These are phyloP conservation scores for Podospora bellae-mahoneyi DNA, from an alignment of 495 filamentous ascomycete species.

Conservation along the genomic window DNA sequence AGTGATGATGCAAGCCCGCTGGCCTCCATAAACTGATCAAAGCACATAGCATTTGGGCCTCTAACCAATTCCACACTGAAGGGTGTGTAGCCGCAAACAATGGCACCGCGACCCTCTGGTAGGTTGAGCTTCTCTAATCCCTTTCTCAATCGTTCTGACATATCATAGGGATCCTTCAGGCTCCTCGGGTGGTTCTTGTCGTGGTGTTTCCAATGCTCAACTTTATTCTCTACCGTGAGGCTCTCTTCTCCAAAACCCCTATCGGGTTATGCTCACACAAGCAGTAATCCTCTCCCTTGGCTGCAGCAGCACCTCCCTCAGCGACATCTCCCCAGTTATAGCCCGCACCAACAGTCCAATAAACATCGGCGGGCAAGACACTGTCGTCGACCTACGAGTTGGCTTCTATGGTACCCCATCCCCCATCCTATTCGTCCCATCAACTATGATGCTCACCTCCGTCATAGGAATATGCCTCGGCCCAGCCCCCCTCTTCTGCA, in stretches of 20 bases:
- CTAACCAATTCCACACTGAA: background rate
- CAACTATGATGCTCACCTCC: background rate
- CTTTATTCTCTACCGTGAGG: constrained; percentile 26
- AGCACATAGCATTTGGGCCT: background rate
- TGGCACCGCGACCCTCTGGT: constrained; percentile 18
- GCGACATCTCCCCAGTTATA: constrained; percentile 22
- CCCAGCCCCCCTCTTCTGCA: constrained; percentile 21
- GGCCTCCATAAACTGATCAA: constrained; percentile 6
- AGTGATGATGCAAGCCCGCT: constrained; percentile 5
- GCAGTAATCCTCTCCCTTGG: constrained; percentile 27
- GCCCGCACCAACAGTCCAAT: constrained; percentile 19
- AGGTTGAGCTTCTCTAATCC: background rate
- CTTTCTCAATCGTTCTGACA: background rate
- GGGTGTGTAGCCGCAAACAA: background rate
- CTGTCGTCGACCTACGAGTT: constrained; percentile 25
- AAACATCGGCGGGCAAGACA: constrained; percentile 15
- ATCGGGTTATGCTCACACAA: background rate
- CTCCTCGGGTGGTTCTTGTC: constrained; percentile 27
- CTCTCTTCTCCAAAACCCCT: background rate
- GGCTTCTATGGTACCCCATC: constrained; percentile 24
- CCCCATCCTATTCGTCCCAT: background rate
- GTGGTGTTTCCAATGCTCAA: constrained; percentile 24
- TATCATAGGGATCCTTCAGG: constrained; percentile 24
- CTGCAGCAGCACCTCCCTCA: constrained; percentile 22
- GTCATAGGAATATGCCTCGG: constrained; percentile 28